A percentile compares a stretch with the other conserved stretches of the same genome.
Conservation (phyloP, 2,329 filamentous ascomycete genomes). For the Gyromitra esculenta region DNA sequence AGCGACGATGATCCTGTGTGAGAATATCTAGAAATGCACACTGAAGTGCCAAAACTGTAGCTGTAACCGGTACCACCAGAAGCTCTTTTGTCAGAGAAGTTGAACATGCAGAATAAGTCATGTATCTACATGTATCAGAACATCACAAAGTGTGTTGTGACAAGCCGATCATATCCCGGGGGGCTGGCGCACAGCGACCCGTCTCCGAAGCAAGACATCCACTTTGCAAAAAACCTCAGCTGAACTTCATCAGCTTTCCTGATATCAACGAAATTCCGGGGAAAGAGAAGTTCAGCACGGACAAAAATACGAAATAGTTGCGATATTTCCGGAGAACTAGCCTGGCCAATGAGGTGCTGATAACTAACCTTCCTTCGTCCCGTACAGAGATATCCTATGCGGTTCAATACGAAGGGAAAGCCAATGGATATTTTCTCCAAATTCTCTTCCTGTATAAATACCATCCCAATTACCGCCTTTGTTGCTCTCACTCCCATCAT, state of each 20-base stretch:
- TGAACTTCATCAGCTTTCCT: background rate
- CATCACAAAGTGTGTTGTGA: background rate
- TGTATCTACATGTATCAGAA: no score
- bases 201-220: background rate
- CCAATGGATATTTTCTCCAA: background rate
- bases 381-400: background rate
- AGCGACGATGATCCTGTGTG: no score
- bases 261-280: background rate
- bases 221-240: background rate
- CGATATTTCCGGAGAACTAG: background rate
- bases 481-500: constrained; percentile 5
- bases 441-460: constrained; percentile 7
- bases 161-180: background rate
- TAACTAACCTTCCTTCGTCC: background rate
- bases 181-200: background rate
- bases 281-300: background rate
- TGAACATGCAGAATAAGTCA: no score
- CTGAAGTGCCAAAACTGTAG: no score
- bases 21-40: no score
- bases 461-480: background rate
- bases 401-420: background rate
- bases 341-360: background rate
- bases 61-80: no score
- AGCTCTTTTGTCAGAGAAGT: no score
- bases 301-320: background rate